These are phyloP conservation scores for Lablab purpureus DNA, from an alignment of 306 rosid species.

Conservation along the genomic window DNA sequence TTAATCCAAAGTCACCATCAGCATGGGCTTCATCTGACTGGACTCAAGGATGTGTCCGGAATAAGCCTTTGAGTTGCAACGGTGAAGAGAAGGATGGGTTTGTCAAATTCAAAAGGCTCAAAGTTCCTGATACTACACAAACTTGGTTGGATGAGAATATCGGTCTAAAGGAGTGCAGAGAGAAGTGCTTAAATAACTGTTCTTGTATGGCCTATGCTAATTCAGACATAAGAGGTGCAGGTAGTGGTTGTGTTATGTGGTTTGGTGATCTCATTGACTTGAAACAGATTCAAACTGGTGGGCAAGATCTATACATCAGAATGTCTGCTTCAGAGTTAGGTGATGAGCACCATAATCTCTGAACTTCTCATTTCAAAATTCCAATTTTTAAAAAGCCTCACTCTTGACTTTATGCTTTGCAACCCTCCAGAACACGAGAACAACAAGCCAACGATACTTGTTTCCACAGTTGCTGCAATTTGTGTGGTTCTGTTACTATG, in stretches of 20 bases:
- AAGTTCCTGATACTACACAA: slow-evolving; percentile 63
- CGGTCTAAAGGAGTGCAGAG: slow-evolving; percentile 57
- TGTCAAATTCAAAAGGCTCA: background rate
- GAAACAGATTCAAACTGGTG: slow-evolving; percentile 44
- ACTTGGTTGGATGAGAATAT: slow-evolving; percentile 56
- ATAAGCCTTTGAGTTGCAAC: background rate
- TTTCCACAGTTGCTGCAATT: no score
- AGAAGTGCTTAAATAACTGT: slow-evolving; percentile 63
- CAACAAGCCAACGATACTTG: no score
- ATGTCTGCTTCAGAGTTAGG: background rate
- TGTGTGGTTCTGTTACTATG: no score
- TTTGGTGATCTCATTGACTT: slow-evolving; percentile 64
- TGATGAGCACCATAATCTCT: background rate
- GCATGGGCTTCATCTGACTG: background rate
- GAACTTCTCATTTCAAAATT: background rate
- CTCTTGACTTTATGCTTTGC: background rate
- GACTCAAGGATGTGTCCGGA: slow-evolving; percentile 47
- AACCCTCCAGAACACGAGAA: no score
- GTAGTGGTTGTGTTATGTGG: slow-evolving; percentile 80
- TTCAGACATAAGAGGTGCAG: slow-evolving; percentile 63
- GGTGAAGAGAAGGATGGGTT: background rate
- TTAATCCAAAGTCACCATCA: slow-evolving; percentile 19
- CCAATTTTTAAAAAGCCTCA: background rate
- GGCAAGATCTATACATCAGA: slow-evolving; percentile 61
- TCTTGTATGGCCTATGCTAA: slow-evolving; percentile 68